Percentiles rank a stretch among this genome's conserved stretches.
These are phyloP conservation scores for Melaleuca alternifolia DNA, from an alignment of 345 rosid species.

Conservation along the genomic window DNA sequence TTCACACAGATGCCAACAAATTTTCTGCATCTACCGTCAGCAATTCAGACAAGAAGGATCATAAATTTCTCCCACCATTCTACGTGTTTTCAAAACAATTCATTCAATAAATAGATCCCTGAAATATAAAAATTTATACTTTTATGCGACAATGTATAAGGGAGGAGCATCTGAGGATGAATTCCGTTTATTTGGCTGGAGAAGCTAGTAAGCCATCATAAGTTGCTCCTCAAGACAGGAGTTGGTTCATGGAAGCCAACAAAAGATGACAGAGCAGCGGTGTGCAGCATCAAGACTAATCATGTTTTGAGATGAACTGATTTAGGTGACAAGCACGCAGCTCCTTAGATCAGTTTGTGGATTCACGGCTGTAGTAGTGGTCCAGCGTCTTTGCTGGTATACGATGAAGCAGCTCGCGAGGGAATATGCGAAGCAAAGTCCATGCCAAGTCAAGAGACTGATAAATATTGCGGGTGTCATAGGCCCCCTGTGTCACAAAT, in stretches of 20 bases:
- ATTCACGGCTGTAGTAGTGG: conserved; percentile 68
- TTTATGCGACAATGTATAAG: neutral
- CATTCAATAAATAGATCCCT: neutral
- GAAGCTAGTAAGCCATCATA: neutral
- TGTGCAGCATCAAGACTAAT: neutral
- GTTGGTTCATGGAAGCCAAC: neutral
- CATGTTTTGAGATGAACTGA: neutral
- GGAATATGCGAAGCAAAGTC: conserved; percentile 95
- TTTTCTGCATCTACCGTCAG: neutral
- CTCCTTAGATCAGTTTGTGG: conserved; percentile 19
- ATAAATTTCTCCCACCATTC: neutral
- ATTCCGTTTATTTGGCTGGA: neutral
- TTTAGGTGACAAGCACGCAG: neutral
- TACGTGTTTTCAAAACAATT: neutral
- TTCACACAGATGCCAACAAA: neutral
- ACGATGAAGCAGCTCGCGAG: conserved; percentile 96
- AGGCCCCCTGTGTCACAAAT: conserved; percentile 85
- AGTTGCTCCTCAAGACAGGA: neutral
- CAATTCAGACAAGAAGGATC: neutral
- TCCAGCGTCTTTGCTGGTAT: conserved; percentile 94
- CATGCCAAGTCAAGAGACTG: conserved; percentile 97
- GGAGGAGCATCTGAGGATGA: neutral
- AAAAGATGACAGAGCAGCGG: neutral
- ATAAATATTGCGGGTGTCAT: conserved; percentile 85
- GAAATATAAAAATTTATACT: neutral